A percentile compares a stretch with the other conserved stretches of the same genome.
phyloP scores from a whole-genome alignment of 129 eudicot species.

The Tanacetum coccineum region DNA sequence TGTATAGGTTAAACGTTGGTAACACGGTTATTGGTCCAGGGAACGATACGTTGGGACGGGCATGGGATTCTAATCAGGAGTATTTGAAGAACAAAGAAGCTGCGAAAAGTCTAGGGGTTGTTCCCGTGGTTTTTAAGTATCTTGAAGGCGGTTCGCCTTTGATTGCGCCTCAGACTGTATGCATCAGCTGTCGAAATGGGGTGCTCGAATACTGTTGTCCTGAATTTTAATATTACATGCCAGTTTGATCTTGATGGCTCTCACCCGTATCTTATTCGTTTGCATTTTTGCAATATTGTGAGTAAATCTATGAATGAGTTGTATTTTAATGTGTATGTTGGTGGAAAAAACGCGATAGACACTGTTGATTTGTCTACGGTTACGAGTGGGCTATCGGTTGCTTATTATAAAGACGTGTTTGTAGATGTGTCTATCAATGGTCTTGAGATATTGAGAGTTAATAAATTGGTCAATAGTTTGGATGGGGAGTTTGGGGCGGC shows the following conservation, averaged over 20 bases:
- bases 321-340: too few species aligned
- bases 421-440: slow-evolving; percentile 64
- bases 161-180: slow-evolving; percentile 68
- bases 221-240: slow-evolving; percentile 80
- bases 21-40: too few species aligned
- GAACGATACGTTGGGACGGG: too few species aligned
- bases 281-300: too few species aligned
- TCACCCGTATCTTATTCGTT: slow-evolving; percentile 40
- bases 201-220: slow-evolving; percentile 34
- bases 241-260: slow-evolving; percentile 47
- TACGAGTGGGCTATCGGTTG: too few species aligned
- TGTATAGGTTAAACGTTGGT: too few species aligned
- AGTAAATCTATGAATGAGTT: too few species aligned
- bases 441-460: slow-evolving; percentile 53
- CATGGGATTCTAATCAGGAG: slow-evolving; percentile 49
- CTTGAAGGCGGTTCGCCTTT: slow-evolving; percentile 64
- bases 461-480: slow-evolving; percentile 64
- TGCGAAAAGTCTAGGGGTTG: slow-evolving; percentile 38
- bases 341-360: too few species aligned
- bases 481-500: slow-evolving; percentile 73
- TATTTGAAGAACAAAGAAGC: slow-evolving; percentile 34
- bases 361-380: too few species aligned
- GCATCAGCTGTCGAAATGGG: slow-evolving; percentile 76
- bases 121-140: slow-evolving; percentile 46
- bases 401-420: slow-evolving; percentile 58